Base-by-base conservation (phyloP, 73 alveolate species). In the Paramecium tetraurelia region DNA sequence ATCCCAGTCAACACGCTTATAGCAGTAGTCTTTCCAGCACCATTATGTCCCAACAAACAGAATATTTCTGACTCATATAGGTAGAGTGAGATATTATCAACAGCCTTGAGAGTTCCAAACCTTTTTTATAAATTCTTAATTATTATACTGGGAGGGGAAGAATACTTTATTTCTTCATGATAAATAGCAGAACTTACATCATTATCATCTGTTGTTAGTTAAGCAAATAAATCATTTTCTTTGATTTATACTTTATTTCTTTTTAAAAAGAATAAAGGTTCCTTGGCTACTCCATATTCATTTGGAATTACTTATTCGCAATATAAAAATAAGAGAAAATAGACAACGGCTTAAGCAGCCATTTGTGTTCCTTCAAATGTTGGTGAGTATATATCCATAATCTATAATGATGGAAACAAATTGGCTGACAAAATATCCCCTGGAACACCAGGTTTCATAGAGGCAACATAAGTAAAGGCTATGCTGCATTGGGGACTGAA, bases 241-340 rank as follows among this genome's bases (percentile, higher is more conserved):
- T 75, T 75, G 3, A 38, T 38, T 75, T 38, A 38, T n/a, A 38
- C 59, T 75, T 29, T 41, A 7, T 75, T 35, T 7, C 27, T 75
- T 38, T 40, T 44, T 7, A 89, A 12, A 75, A 93, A 95, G 41
- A 93, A 95, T 18, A 93, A 71, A 21, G 96, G 98, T 22, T 76
- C 70, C 53, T 95, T 95, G 18, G 95, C 77, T 20, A 90, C 92
- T 70, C 98, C 98, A 86, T 92, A 95, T 95, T 95, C 94, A 58
- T 95, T 92, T 31, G 98, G 98, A 36, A 95, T 92, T 68, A 95
- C 94, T 95, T 95, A 95, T 92, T 95, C 93, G 57, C 92, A 95
- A 92, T 95, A 95, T 29, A 94, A 77, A 50, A 95, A 96, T 57
- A 95, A 58, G 22, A 94, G 12, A 9, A 88, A 46, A 16, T 43